Base-by-base conservation (phyloP, 1,284 basidiomycete genomes). In the Heliocybe sulcata region DNA sequence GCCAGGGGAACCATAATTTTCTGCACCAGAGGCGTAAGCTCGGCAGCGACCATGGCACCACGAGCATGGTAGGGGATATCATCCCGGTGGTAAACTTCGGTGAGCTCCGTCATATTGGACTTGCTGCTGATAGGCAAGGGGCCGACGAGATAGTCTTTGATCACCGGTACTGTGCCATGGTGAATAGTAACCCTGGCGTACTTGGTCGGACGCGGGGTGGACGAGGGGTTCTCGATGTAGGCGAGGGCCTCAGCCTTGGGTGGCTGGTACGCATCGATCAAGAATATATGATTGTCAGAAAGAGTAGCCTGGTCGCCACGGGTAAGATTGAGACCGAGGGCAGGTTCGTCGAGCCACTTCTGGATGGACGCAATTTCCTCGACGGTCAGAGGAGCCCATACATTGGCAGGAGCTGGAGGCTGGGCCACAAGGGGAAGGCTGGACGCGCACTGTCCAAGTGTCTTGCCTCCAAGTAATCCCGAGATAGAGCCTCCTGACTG, bases 111-210 rank as follows among this genome's bases (percentile, higher is more conserved):
- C 54, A 79, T 67, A 20, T 35, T 62, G 10, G 77, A 79, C 33
- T 65, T 58, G 11, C 58, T 45, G 31, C 67, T 63, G 20, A 77
- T 65, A 1, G 82, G 81, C 11, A 84, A 69, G 0, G 82, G 82
- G 0, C 82, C 82, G 26, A 84, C 74, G 8, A 82, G 68, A 60
- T 82, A 81, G 59, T 82, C 77, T 58, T 69, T 72, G 22, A 82
- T 71, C 10, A 69, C 61, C 10, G 81, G 81, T 10, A 63, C 64
- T 11, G 69, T 72, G 33, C 81, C 82, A 60, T 80, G 77, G 60
- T 81, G 75, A 51, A 85, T 67, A 10, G 77, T 72, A n/a, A 78
- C 80, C 52, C 77, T 66, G 1, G 77, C 75, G 60, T 69, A 72
- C 52, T 69, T 68, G 35, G 65, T 57, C 0, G 75, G 75, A 0